phyloP scores from a whole-genome alignment of 1,139 yeast genomes.

The Saccharomyces hybrid region DNA sequence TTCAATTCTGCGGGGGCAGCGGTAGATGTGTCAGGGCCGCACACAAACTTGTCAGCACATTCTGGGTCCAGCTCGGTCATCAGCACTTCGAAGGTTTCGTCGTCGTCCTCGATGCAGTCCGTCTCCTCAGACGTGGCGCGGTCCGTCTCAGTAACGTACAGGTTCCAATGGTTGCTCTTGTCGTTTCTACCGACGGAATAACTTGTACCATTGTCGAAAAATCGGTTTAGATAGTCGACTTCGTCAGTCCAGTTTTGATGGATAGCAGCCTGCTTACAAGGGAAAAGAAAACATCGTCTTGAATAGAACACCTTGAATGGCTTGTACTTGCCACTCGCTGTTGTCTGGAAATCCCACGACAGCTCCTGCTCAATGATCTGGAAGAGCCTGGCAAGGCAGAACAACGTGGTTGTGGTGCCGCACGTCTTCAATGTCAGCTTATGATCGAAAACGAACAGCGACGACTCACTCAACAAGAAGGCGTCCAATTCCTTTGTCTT shows the following conservation, averaged over 20 bases:
- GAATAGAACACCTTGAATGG: slow-evolving; percentile 80
- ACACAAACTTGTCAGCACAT: slow-evolving; percentile 54
- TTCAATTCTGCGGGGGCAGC: slow-evolving; percentile 36
- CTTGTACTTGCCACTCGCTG: slow-evolving; percentile 13
- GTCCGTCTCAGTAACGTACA: slow-evolving; percentile 55
- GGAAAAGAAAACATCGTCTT: slow-evolving; percentile 88
- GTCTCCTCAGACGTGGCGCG: slow-evolving; percentile 8
- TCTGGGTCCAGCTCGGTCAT: slow-evolving; percentile 76
- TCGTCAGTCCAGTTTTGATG: slow-evolving; percentile 85
- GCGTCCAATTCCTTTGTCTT: slow-evolving; percentile 66
- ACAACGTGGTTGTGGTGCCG: slow-evolving; percentile 88
- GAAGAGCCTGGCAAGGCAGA: slow-evolving; percentile 63
- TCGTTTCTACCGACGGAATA: slow-evolving; percentile 76
- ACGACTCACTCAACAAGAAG: slow-evolving; percentile 80
- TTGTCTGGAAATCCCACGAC: slow-evolving; percentile 32
- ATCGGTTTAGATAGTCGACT: slow-evolving; percentile 56
- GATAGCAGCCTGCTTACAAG: slow-evolving; percentile 71
- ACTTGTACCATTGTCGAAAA: slow-evolving; percentile 56
- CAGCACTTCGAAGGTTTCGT: slow-evolving; percentile 80
- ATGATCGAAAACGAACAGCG: slow-evolving; percentile 82
- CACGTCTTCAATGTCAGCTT: slow-evolving; percentile 86
- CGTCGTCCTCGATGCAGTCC: slow-evolving; percentile 29
- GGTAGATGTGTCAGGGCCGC: slow-evolving; percentile 44
- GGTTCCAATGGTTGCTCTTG: slow-evolving; percentile 79
- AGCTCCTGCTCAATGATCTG: slow-evolving; percentile 41